phyloP scores from a whole-genome alignment of 257 asterid genomes.

The Thymus mandschuricus region DNA sequence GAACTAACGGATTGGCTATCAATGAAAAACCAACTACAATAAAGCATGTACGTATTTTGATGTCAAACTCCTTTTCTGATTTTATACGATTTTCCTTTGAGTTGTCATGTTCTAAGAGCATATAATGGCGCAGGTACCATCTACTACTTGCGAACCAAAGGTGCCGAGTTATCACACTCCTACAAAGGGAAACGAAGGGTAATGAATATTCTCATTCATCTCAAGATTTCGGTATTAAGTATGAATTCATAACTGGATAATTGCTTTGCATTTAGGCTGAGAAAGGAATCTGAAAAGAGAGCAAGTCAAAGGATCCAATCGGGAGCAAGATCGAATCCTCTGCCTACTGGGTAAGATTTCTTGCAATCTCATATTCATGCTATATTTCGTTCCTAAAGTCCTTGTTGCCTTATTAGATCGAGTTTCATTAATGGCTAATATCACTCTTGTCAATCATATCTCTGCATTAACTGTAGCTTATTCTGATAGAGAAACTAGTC shows the following conservation, averaged over 20 bases:
- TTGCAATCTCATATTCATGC: constrained; percentile 13
- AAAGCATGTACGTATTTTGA: constrained; percentile 47
- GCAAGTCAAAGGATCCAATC: constrained; percentile 45
- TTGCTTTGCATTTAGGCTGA: constrained; percentile 41
- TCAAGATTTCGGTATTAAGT: not conserved
- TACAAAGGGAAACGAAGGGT: constrained; percentile 67
- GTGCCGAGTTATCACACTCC: constrained; percentile 44
- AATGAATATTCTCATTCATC: constrained; percentile 27
- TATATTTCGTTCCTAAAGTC: constrained; percentile 2
- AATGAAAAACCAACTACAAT: constrained; percentile 46
- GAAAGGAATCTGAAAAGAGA: constrained; percentile 51
- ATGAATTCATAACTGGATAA: constrained; percentile 7
- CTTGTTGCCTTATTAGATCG: not conserved
- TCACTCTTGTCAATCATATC: not conserved
- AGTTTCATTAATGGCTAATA: not conserved
- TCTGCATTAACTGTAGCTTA: not conserved
- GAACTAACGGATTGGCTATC: constrained; percentile 41
- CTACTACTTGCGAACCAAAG: constrained; percentile 49
- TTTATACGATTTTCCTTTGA: not conserved
- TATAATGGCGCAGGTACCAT: constrained; percentile 51
- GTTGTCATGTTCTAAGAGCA: constrained; percentile 22
- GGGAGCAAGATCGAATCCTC: constrained; percentile 49
- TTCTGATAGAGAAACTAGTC: not conserved
- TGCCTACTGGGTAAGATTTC: constrained; percentile 46
- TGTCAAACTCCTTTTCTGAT: constrained; percentile 4